Conservation (phyloP, 1,139 yeast species). For the Geotrichum reessii region DNA sequence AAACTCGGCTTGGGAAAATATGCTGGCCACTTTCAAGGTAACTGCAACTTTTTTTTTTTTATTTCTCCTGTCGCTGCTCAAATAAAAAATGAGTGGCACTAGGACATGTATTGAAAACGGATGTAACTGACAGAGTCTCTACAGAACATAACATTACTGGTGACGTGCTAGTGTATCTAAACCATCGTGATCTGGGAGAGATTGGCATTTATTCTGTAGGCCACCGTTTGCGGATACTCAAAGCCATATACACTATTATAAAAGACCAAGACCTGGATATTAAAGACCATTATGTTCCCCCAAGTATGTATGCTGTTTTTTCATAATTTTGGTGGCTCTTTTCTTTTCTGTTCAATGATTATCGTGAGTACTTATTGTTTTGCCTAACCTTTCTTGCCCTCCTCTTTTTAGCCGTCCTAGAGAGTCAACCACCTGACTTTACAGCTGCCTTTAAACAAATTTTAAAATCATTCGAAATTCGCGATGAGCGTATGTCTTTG, state of each 20-base stretch:
- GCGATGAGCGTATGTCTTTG: conserved; percentile 35
- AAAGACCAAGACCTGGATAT: conserved; percentile 29
- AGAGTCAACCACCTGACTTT: neutral
- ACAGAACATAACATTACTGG: conserved; percentile 38
- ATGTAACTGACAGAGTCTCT: neutral
- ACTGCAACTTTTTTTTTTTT: neutral
- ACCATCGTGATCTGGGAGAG: conserved; percentile 38
- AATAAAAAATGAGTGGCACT: neutral
- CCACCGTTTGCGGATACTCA: conserved; percentile 38
- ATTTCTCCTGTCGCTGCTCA: neutral
- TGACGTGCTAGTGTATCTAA: conserved; percentile 38
- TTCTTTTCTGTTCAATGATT: neutral
- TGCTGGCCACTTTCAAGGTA: conserved; percentile 24
- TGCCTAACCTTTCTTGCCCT: neutral
- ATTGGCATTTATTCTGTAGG: conserved; percentile 40
- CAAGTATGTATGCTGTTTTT: conserved; percentile 17
- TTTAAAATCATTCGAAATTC: conserved; percentile 26
- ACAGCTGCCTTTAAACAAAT: conserved; percentile 4
- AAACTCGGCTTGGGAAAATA: conserved; percentile 30
- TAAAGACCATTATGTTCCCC: conserved; percentile 33
- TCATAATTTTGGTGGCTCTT: neutral
- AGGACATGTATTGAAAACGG: neutral
- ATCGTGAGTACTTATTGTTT: neutral
- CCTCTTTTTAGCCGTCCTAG: neutral
- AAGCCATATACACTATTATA: conserved; percentile 35